Base-by-base conservation (phyloP, 768 basidiomycete genomes). In the Cubamyces sp. region DNA sequence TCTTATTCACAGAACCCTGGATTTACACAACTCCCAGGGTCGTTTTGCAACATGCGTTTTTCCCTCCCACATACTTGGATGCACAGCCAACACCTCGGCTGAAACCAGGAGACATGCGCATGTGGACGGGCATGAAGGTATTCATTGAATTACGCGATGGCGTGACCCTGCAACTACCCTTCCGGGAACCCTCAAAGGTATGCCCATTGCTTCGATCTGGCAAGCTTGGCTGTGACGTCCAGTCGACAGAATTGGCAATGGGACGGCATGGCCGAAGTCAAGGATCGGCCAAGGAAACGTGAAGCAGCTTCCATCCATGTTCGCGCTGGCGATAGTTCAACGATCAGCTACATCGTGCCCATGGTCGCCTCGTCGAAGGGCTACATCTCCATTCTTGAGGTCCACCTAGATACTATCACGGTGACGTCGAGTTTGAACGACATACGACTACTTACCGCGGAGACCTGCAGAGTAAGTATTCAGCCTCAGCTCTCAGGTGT, bases 141-240 rank as follows among this genome's bases (percentile, higher is more conserved):
- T 91, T 92, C 66, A 73, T 97, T 23, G 91, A 94, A 73, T 78
- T 98, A 45, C 81, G 86, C 9, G 89, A 91, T 52, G 83, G 87
- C 25, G 91, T 92, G 0, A 86, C 83, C 0, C 70, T 98, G 11
- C 83, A 91, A 43, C 78, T 97, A n/a, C 96, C 96, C 3, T 96
- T 96, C 60, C 85, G 94, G 11, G 96, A 98, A 74, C 74, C 87
- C 0, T 97, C 94, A 0, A 98, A 98, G 82, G 91, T 87, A 64
- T 57, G 47, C 30, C 5, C 18, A 25, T 21, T 28, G 5, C 21
- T 18, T 7, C 34, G 6, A 4, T 47, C 14, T 18, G 5, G n/a
- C 5, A 8, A 3, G 4, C 6, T 28, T 21, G 47, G 59, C 30
- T 30, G 1, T 30, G 53, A 16, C 19, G 39, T 9, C 48, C 39